phyloP scores from a whole-genome alignment of 2,329 filamentous ascomycete species.

The Calonectria honghensis region DNA sequence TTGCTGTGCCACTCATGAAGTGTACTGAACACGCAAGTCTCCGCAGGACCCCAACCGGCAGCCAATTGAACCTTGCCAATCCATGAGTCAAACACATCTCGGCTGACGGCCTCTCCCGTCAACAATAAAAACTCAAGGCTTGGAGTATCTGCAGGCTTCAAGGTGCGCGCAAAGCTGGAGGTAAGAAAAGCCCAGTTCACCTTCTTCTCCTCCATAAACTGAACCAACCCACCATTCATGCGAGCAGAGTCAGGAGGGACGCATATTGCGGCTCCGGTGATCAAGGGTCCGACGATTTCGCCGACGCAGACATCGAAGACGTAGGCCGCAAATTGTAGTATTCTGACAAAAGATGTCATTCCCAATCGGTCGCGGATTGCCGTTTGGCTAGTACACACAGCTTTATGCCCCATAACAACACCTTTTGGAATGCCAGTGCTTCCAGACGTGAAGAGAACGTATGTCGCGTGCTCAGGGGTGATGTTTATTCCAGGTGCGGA shows the following conservation, averaged over 20 bases:
- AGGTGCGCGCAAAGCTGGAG: conserved; percentile 26
- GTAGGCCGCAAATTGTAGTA: not conserved
- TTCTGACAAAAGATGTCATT: not conserved
- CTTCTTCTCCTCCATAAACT: not conserved
- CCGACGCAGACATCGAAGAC: not conserved
- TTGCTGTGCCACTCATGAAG: not conserved
- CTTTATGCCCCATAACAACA: not conserved
- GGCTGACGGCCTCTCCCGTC: conserved; percentile 23
- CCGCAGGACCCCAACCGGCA: not conserved
- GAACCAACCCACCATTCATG: conserved; percentile 13
- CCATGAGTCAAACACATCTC: conserved; percentile 21
- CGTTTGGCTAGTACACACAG: not conserved
- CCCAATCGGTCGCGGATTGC: not conserved
- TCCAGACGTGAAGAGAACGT: conserved; percentile 7
- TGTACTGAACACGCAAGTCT: not conserved
- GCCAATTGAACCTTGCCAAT: not conserved
- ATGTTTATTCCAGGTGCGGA: not conserved
- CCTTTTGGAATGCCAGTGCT: not conserved
- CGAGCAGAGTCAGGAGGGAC: conserved; percentile 17
- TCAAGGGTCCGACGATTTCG: not conserved
- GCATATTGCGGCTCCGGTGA: not conserved
- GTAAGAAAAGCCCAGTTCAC: conserved; percentile 10
- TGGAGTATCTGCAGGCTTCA: conserved; percentile 13
- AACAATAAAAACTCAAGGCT: conserved; percentile 10
- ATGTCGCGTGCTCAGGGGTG: not conserved